These are phyloP conservation scores for Boletus holoroseus DNA, from an alignment of 1,284 basidiomycete genomes.

Conservation along the genomic window DNA sequence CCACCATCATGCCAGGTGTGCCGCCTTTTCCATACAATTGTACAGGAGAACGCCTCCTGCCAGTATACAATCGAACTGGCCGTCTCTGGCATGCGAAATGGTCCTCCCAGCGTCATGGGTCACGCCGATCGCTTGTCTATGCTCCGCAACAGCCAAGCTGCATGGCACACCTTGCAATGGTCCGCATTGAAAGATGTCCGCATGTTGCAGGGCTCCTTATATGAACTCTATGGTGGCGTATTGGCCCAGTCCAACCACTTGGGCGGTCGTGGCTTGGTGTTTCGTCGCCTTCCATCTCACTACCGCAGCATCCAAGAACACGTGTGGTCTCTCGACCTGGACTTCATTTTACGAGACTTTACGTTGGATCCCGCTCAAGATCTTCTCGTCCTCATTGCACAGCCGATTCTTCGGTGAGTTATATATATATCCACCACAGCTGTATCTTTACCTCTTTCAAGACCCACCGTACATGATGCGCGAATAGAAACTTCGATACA, in stretches of 20 bases:
- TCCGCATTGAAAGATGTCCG: constrained; percentile 34
- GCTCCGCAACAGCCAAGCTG: constrained; percentile 41
- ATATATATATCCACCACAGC: not conserved
- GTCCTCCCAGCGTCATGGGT: constrained; percentile 29
- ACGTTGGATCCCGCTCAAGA: constrained; percentile 59
- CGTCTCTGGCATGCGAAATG: constrained; percentile 45
- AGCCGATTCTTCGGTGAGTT: constrained; percentile 31
- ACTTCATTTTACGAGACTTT: constrained; percentile 49
- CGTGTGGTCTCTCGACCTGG: constrained; percentile 44
- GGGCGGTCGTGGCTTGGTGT: constrained; percentile 35
- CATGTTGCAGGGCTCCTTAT: constrained; percentile 39
- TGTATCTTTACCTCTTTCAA: constrained; percentile 10
- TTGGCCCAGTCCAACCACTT: constrained; percentile 41
- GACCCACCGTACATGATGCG: constrained; percentile 13
- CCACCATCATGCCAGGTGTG: constrained; percentile 39
- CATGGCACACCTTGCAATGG: constrained; percentile 46
- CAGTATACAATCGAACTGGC: constrained; percentile 54
- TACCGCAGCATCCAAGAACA: constrained; percentile 43
- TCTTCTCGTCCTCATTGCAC: constrained; percentile 49
- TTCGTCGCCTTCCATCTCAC: constrained; percentile 47
- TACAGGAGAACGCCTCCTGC: constrained; percentile 36
- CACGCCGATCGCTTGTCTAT: constrained; percentile 38
- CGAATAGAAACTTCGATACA: constrained; percentile 35
- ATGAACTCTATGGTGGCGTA: constrained; percentile 61
- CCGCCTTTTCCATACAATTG: constrained; percentile 35